Conservation (phyloP, 1,284 basidiomycete genomes). For the Trichosporon inkin region DNA sequence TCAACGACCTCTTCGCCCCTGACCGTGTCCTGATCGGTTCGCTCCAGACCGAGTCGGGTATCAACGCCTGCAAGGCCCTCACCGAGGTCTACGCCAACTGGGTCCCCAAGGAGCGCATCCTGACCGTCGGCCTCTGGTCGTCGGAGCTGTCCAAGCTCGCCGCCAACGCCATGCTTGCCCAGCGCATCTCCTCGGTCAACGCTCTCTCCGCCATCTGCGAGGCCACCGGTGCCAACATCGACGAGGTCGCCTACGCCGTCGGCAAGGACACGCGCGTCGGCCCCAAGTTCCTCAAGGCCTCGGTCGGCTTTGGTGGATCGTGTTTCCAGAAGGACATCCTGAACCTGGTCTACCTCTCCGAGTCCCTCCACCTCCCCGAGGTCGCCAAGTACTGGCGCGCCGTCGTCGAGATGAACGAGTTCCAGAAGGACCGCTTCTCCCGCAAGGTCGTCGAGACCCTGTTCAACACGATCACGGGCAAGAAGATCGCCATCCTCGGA, state of each 20-base stretch:
- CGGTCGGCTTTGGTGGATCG: conserved; percentile 84
- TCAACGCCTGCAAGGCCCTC: conserved; percentile 72
- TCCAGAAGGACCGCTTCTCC: conserved; percentile 85
- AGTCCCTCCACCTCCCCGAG: conserved; percentile 88
- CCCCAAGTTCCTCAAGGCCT: conserved; percentile 84
- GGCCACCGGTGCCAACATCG: conserved; percentile 98
- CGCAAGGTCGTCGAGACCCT: conserved; percentile 88
- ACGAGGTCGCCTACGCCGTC: conserved; percentile 93
- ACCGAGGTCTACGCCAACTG: conserved; percentile 86
- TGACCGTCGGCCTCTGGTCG: conserved; percentile 96
- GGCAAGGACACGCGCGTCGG: conserved; percentile 91
- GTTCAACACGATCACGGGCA: conserved; percentile 77
- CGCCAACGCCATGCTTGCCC: conserved; percentile 97
- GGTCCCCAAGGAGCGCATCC: conserved; percentile 79
- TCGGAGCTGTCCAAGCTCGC: conserved; percentile 98
- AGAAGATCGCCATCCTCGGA: conserved; percentile 94
- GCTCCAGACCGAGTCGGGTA: conserved; percentile 79
- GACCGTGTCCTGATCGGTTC: conserved; percentile 97
- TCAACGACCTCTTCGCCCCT: conserved; percentile 77
- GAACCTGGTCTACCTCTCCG: conserved; percentile 94
- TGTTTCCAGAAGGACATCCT: conserved; percentile 99
- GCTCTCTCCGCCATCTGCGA: conserved; percentile 98
- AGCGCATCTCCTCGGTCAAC: conserved; percentile 96
- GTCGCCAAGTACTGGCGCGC: conserved; percentile 98
- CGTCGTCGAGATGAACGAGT: conserved; percentile 93